Evolutionary conservation across 2,329 filamentous ascomycete genomes (phyloP), one percentile per base, ranked within the genome.

Genomic region (Fusarium staphyleae): DNA sequence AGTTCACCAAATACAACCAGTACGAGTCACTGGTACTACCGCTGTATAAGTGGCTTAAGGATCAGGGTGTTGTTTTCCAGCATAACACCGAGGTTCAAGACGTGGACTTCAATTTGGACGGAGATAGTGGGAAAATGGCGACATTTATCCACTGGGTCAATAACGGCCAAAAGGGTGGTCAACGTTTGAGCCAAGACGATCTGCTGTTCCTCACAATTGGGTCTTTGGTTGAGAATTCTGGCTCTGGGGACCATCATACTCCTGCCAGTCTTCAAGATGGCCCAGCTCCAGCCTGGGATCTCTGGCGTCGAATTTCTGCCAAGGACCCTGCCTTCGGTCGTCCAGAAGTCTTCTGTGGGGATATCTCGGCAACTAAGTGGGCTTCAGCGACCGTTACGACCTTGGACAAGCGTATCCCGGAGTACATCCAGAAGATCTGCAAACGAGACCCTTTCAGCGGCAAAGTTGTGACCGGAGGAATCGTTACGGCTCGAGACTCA

Each of bases 351-450:
- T 55, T 57, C 19, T 43, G 51, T 16, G 43, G 46, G 18, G 16
- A 57, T 18, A 57, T 55, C 15, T 18, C 47, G 9, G 46, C 50
- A 34, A 75, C 73, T 6, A 73, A 71, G 18, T 70, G 75, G 66
- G 71, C 73, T 48, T 74, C 72, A 0, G 77, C 77, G 24, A 77
- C 76, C 4, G 67, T 76, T 19, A 69, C 65, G 10, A 78, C 75
- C 0, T 62, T 75, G 5, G 69, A 71, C 32, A 64, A 65, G 28
- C 57, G 57, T 12, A 63, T 63, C 22, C 57, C 54, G 0, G 34
- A 33, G 18, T 61, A 63, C 33, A 59, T n/a, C n/a, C n/a, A n/a
- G n/a, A n/a, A n/a, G n/a, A n/a, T n/a, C n/a, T n/a, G n/a, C n/a
- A n/a, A n/a, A n/a, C n/a, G n/a, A n/a, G n/a, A n/a, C n/a, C n/a